Evolutionary conservation across 1,139 yeast species (phyloP).

Genomic region (Debaryomycetaceae sp.): DNA sequence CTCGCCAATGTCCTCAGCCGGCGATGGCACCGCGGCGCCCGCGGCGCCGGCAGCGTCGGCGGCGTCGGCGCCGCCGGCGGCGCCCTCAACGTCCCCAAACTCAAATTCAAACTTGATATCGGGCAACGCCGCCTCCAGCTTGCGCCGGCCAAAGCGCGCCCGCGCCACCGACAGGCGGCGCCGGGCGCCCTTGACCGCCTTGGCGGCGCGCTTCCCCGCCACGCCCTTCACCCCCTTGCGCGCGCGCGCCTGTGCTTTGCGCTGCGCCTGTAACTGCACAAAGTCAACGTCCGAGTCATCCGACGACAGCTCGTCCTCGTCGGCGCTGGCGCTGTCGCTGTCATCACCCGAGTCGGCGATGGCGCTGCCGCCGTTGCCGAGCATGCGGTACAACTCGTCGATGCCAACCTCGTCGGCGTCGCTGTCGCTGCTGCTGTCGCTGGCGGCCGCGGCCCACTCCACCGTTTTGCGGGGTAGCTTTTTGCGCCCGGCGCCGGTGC

Average conservation of each 20-base stretch:
- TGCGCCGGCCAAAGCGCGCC: conserved; percentile 29
- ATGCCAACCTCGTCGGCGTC: conserved; percentile 14
- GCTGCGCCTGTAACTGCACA: conserved; percentile 63
- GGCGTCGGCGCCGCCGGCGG: conserved; percentile 18
- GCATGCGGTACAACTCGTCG: conserved; percentile 17
- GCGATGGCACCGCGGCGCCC: conserved; percentile 12
- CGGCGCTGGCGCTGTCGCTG: conserved; percentile 8
- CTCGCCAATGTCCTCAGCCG: conserved; percentile 69
- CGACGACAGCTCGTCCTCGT: conserved; percentile 39
- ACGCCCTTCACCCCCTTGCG: conserved; percentile 22
- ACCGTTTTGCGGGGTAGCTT: conserved; percentile 23
- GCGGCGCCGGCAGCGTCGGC: conserved; percentile 17
- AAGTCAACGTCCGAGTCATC: conserved; percentile 71
- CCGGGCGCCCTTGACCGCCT: conserved; percentile 9
- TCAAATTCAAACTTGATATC: conserved; percentile 57
- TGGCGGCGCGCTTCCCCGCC: conserved; percentile 3
- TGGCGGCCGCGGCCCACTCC: conserved; percentile 16
- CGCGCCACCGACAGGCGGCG: conserved; percentile 2
- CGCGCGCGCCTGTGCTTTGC: conserved; percentile 51
- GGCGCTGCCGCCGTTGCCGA: conserved; percentile 5
- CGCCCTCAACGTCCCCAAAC: conserved; percentile 35
- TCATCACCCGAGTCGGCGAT: conserved; percentile 8
- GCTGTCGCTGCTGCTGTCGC: conserved; percentile 5
- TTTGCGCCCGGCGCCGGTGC: conserved; percentile 5
- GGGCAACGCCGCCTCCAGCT: conserved; percentile 39